Percentiles rank a stretch among this genome's conserved stretches.
Conservation (phyloP, 768 basidiomycete genomes). For the Artomyces pyxidatus region DNA sequence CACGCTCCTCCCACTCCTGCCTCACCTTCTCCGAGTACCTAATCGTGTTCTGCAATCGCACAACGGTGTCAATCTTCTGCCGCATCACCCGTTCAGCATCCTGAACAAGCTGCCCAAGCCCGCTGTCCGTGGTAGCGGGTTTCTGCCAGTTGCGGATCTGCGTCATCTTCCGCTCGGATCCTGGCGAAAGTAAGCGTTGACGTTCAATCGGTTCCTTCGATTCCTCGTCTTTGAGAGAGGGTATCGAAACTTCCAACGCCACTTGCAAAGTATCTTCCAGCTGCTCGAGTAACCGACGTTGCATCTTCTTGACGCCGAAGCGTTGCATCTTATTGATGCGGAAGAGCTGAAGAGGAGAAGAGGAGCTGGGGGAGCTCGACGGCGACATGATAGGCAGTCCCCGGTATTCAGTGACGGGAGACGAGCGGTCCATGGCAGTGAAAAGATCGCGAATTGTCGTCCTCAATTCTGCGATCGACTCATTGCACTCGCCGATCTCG, state of each 20-base stretch:
- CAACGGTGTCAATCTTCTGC: slow-evolving; percentile 91
- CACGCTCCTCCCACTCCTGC: slow-evolving; percentile 92
- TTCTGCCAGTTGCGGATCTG: slow-evolving; percentile 81
- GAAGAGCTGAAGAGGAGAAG: slow-evolving; percentile 73
- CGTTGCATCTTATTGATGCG: slow-evolving; percentile 66
- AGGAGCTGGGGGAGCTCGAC: slow-evolving; percentile 59
- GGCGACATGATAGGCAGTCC: slow-evolving; percentile 80
- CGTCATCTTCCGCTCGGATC: slow-evolving; percentile 81
- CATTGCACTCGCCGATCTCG: slow-evolving; percentile 90
- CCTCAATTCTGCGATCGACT: slow-evolving; percentile 79
- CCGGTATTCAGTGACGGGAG: slow-evolving; percentile 72
- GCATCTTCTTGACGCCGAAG: slow-evolving; percentile 73
- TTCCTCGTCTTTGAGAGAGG: slow-evolving; percentile 87
- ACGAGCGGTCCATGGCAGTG: slow-evolving; percentile 64
- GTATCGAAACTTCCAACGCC: slow-evolving; percentile 76
- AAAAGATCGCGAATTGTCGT: slow-evolving; percentile 78
- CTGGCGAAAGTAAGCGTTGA: slow-evolving; percentile 81
- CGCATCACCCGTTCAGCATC: slow-evolving; percentile 87
- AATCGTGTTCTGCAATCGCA: slow-evolving; percentile 95
- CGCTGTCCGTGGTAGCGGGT: slow-evolving; percentile 79
- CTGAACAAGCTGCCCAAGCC: slow-evolving; percentile 71
- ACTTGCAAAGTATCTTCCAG: slow-evolving; percentile 80
- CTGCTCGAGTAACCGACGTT: slow-evolving; percentile 73
- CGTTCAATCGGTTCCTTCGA: slow-evolving; percentile 87
- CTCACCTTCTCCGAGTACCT: slow-evolving; percentile 95